Evolutionary conservation across 805 yeast genomes (phyloP).

Genomic region (Candida broadrunensis): DNA sequence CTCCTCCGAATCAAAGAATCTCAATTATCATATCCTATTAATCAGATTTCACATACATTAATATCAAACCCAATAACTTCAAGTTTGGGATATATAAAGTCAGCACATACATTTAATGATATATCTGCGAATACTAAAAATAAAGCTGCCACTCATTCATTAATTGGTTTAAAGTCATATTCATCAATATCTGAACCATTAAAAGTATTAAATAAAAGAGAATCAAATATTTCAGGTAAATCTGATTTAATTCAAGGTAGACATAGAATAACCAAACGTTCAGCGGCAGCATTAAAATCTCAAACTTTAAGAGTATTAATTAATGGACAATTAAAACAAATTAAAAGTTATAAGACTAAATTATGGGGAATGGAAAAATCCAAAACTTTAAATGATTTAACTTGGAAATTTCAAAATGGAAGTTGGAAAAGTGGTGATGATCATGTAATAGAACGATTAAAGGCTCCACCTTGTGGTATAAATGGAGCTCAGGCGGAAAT

Average conservation of each 20-base stretch:
- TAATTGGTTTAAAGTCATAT: slow-evolving; percentile 34
- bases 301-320: slow-evolving; percentile 65
- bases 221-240: slow-evolving; percentile 29
- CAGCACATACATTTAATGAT: slow-evolving; percentile 31
- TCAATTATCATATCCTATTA: slow-evolving; percentile 17
- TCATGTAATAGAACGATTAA: slow-evolving; percentile 61
- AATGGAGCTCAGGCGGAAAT: slow-evolving; percentile 19
- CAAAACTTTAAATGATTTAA: slow-evolving; percentile 59
- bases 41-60: slow-evolving; percentile 17
- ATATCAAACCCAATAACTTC: slow-evolving; percentile 3
- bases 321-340: slow-evolving; percentile 53
- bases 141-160: slow-evolving; percentile 25
- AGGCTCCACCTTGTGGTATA: slow-evolving; percentile 19
- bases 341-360: slow-evolving; percentile 68
- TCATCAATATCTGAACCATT: slow-evolving; percentile 31
- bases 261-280: slow-evolving; percentile 53
- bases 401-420: slow-evolving; percentile 58
- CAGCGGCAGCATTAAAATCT: slow-evolving; percentile 38
- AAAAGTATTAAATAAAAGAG: slow-evolving; percentile 7
- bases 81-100: slow-evolving; percentile 25
- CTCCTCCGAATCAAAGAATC: slow-evolving; percentile 44
- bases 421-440: slow-evolving; percentile 80
- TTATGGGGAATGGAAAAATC: slow-evolving; percentile 89
- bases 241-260: slow-evolving; percentile 56
- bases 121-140: slow-evolving; percentile 33